phyloP scores from a whole-genome alignment of 164 flowering plant genomes.

The Hamamelis virginiana region DNA sequence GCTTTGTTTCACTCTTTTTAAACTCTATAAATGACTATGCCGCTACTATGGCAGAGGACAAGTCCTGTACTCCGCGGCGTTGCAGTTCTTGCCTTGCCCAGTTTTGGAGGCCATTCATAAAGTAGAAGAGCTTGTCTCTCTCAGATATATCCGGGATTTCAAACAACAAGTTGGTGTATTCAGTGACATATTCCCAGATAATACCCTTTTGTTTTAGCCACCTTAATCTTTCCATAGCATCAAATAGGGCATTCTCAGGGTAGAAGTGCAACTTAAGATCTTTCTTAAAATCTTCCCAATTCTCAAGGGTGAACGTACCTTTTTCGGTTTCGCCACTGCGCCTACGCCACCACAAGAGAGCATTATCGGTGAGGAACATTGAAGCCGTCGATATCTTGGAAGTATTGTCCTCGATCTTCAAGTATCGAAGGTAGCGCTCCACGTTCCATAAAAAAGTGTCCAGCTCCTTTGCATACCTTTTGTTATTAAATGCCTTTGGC shows the following conservation, averaged over 20 bases:
- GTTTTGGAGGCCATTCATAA: not conserved
- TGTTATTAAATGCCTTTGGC: not conserved
- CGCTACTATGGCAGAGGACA: not conserved
- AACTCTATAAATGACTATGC: not conserved
- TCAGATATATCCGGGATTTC: not conserved
- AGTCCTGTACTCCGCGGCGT: not conserved
- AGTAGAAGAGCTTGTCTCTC: not conserved
- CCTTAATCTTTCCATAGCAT: not conserved
- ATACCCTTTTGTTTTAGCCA: not conserved
- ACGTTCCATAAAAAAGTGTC: not conserved
- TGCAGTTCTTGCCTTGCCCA: not conserved
- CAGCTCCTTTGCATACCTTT: not conserved
- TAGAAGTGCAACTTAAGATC: not conserved
- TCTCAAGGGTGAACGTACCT: slow-evolving; percentile 1
- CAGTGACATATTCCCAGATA: not conserved
- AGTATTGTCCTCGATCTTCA: not conserved
- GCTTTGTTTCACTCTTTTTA: not conserved
- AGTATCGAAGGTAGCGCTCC: not conserved
- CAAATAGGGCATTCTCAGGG: not conserved
- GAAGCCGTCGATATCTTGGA: not conserved
- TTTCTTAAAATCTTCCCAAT: not conserved
- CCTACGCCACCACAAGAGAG: slow-evolving; percentile 2
- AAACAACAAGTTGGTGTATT: not conserved
- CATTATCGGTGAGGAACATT: not conserved
- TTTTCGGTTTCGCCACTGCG: not conserved